These are phyloP conservation scores for Heritiera fomes DNA, from an alignment of 345 rosid genomes.

Conservation along the genomic window DNA sequence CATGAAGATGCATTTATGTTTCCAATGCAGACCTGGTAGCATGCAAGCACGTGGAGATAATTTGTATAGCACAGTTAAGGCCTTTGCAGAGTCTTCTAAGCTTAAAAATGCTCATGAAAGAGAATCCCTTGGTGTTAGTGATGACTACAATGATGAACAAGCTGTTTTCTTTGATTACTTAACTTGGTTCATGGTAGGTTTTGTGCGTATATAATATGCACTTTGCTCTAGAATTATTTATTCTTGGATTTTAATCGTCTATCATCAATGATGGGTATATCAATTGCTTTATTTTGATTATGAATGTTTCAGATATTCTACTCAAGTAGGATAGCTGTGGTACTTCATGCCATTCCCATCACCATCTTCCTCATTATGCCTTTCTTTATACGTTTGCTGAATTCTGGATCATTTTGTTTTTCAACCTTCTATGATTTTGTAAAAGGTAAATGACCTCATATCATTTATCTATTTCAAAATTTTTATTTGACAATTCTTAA, in stretches of 20 bases:
- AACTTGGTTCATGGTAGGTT: slow-evolving; percentile 67
- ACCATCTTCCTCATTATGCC: slow-evolving; percentile 65
- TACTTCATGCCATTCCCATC: slow-evolving; percentile 74
- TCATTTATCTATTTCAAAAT: slow-evolving; percentile 7
- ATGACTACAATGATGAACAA: slow-evolving; percentile 50
- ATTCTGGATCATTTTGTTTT: slow-evolving; percentile 45
- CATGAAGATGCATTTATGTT: slow-evolving; percentile 26
- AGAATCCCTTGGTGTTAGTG: slow-evolving; percentile 40
- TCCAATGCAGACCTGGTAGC: slow-evolving; percentile 87
- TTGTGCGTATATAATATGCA: neutral
- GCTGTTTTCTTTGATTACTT: slow-evolving; percentile 96
- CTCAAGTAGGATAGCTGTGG: slow-evolving; percentile 65
- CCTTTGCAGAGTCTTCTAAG: slow-evolving; percentile 76
- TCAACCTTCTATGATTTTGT: slow-evolving; percentile 57
- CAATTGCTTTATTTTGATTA: slow-evolving; percentile 14
- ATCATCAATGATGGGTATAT: slow-evolving; percentile 10
- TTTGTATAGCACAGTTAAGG: slow-evolving; percentile 69
- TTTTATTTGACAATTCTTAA: neutral
- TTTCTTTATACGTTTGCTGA: slow-evolving; percentile 50
- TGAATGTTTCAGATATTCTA: slow-evolving; percentile 69
- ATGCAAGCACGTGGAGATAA: slow-evolving; percentile 99
- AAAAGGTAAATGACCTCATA: slow-evolving; percentile 55
- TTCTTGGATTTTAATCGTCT: neutral
- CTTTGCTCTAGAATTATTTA: slow-evolving; percentile 18
- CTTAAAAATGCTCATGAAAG: slow-evolving; percentile 62